These are phyloP conservation scores for Solanum sparsipilum DNA, from an alignment of 257 asterid species.

Conservation along the genomic window DNA sequence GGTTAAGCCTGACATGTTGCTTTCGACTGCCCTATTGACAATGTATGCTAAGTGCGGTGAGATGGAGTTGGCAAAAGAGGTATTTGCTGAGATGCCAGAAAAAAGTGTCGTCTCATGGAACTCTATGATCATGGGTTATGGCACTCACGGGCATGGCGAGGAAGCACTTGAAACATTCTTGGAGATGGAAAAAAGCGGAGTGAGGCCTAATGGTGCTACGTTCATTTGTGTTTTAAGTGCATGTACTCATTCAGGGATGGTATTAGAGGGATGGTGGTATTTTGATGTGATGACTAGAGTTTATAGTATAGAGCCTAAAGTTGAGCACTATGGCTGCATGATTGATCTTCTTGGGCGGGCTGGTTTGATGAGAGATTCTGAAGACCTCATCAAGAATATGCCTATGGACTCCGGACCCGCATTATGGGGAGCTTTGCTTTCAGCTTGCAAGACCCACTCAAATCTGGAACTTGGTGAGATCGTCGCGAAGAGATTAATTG, in stretches of 20 bases:
- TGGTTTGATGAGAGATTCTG: slow-evolving; percentile 21
- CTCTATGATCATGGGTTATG: slow-evolving; percentile 33
- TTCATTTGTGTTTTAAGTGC: slow-evolving; percentile 24
- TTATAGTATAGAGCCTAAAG: slow-evolving; percentile 18
- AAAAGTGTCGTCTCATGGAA: slow-evolving; percentile 31
- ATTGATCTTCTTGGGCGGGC: slow-evolving; percentile 23
- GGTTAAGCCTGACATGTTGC: slow-evolving; percentile 20
- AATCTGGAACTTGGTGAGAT: slow-evolving; percentile 24
- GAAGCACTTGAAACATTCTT: slow-evolving; percentile 26
- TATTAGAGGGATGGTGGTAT: slow-evolving; percentile 34
- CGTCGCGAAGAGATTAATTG: slow-evolving; percentile 16
- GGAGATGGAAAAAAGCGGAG: slow-evolving; percentile 20
- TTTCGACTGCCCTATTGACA: slow-evolving; percentile 21
- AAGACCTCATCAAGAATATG: slow-evolving; percentile 10
- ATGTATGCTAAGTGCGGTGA: slow-evolving; percentile 28
- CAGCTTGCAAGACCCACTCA: slow-evolving; percentile 22
- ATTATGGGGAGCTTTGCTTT: slow-evolving; percentile 21
- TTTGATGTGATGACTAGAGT: slow-evolving; percentile 23
- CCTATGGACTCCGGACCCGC: slow-evolving; percentile 7
- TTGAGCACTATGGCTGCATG: slow-evolving; percentile 37
- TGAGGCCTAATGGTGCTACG: slow-evolving; percentile 30
- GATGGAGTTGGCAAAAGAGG: slow-evolving; percentile 21
- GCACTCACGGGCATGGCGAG: slow-evolving; percentile 21
- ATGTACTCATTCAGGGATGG: slow-evolving; percentile 25
- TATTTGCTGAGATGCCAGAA: slow-evolving; percentile 23